These are phyloP conservation scores for Leishmania martiniquensis DNA, from an alignment of 208 protist genomes.

Conservation along the genomic window DNA sequence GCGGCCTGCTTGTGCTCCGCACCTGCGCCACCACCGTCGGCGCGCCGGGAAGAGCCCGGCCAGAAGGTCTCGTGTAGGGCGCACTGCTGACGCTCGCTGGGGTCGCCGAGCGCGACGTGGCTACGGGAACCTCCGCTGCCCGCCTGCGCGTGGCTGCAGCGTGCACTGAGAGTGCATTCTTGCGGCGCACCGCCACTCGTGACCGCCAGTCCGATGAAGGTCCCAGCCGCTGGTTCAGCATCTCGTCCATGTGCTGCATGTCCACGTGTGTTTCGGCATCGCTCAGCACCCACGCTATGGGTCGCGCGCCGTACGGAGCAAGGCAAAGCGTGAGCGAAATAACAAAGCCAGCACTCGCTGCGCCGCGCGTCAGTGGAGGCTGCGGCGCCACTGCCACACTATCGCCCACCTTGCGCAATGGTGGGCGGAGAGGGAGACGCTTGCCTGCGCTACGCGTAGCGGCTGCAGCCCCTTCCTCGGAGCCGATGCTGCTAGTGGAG, in stretches of 20 bases:
- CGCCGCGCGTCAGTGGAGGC: conserved; percentile 24
- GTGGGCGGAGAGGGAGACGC: conserved; percentile 15
- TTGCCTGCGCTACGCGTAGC: neutral
- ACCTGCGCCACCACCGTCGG: neutral
- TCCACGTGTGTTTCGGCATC: conserved; percentile 11
- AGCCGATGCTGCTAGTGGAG: conserved; percentile 9
- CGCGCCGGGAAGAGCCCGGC: neutral
- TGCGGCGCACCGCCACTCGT: conserved; percentile 2
- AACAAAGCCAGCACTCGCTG: neutral
- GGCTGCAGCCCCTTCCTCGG: neutral
- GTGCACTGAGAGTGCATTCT: neutral
- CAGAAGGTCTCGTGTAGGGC: neutral
- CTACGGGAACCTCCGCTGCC: neutral
- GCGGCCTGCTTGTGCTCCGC: neutral
- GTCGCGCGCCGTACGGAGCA: conserved; percentile 53
- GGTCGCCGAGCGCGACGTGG: neutral
- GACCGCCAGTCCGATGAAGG: conserved; percentile 27
- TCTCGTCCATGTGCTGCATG: conserved; percentile 9
- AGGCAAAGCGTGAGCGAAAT: conserved; percentile 27
- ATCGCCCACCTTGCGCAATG: conserved; percentile 9
- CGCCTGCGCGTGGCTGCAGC: neutral
- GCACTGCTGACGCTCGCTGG: neutral
- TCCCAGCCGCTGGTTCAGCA: conserved; percentile 15
- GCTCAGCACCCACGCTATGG: conserved; percentile 54
- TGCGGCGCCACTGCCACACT: neutral